phyloP scores from a whole-genome alignment of 2,329 filamentous ascomycete genomes.

The Pseudodiploospora longispora region DNA sequence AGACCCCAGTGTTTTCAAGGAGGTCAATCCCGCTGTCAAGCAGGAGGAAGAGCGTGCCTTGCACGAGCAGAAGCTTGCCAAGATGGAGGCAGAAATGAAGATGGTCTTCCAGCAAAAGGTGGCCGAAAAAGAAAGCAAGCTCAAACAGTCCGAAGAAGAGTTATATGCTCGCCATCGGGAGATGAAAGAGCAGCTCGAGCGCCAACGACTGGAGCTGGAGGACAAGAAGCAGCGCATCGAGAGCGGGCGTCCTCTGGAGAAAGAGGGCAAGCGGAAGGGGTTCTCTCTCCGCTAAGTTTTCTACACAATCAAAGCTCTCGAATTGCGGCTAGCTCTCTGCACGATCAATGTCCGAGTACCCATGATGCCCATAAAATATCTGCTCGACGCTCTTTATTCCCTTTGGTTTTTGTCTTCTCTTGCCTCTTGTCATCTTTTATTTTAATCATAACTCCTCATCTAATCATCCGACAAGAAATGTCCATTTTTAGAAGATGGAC shows the following conservation, averaged over 20 bases:
- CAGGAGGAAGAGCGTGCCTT: constrained; percentile 97
- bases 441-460: constrained; percentile 32
- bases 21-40: constrained; percentile 99
- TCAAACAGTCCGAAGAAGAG: constrained; percentile 99
- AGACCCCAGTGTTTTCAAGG: constrained; percentile 99
- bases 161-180: constrained; percentile 95
- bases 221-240: constrained; percentile 97
- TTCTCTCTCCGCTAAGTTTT: constrained; percentile 85
- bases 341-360: constrained; percentile 50
- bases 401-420: constrained; percentile 35
- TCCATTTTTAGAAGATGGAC: constrained; percentile 23
- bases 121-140: constrained; percentile 97
- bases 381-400: constrained; percentile 46
- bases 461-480: constrained; percentile 29
- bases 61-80: constrained; percentile 98
- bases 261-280: constrained; percentile 98
- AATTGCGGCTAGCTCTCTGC: constrained; percentile 21
- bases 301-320: constrained; percentile 8
- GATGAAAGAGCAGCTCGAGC: constrained; percentile 99
- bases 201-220: constrained; percentile 88
- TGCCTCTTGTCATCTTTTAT: constrained; percentile 27
- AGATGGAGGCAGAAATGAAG: constrained; percentile 99
- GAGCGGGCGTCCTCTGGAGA: constrained; percentile 89
- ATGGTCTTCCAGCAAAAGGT: constrained; percentile 99
- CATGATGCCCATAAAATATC: constrained; percentile 53